A percentile compares a stretch with the other conserved stretches of the same genome.
Evolutionary conservation across 2,329 filamentous ascomycete genomes (phyloP).

Genomic region (Colletotrichum sp.): DNA sequence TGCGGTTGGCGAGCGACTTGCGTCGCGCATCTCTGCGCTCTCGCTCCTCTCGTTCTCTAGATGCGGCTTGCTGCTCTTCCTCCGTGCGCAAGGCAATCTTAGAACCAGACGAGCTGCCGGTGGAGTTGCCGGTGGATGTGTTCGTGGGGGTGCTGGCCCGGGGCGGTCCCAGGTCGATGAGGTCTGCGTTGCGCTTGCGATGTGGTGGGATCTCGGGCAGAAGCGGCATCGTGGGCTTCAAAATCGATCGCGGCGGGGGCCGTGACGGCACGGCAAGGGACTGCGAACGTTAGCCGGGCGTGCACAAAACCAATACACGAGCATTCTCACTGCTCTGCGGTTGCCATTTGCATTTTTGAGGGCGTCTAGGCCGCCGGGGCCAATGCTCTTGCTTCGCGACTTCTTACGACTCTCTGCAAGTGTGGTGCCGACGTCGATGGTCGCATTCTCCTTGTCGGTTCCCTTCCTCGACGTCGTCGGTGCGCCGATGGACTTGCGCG

Average conservation of each 20-base stretch:
- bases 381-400: slow-evolving; percentile 93
- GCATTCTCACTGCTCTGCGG: slow-evolving; percentile 71
- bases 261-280: slow-evolving; percentile 59
- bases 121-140: slow-evolving; percentile 29
- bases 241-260: slow-evolving; percentile 69
- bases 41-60: slow-evolving; percentile 71
- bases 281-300: slow-evolving; percentile 38
- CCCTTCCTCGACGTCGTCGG: neutral
- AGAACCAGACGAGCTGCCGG: slow-evolving; percentile 42
- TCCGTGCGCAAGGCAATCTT: slow-evolving; percentile 72
- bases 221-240: slow-evolving; percentile 79
- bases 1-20: slow-evolving; percentile 90
- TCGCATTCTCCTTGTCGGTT: slow-evolving; percentile 81
- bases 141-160: slow-evolving; percentile 43
- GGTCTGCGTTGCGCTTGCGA: slow-evolving; percentile 42
- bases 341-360: slow-evolving; percentile 79
- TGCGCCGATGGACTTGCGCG: slow-evolving; percentile 74
- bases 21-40: slow-evolving; percentile 86
- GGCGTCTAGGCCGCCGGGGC: slow-evolving; percentile 86
- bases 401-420: slow-evolving; percentile 65
- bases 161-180: slow-evolving; percentile 29
- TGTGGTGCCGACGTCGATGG: slow-evolving; percentile 65
- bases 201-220: slow-evolving; percentile 70
- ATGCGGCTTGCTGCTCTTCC: slow-evolving; percentile 73
- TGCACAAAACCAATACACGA: neutral